A percentile compares a stretch with the other conserved stretches of the same genome.
These are phyloP conservation scores for Clarireedia hainanense DNA, from an alignment of 2,329 filamentous ascomycete species.

Conservation along the genomic window DNA sequence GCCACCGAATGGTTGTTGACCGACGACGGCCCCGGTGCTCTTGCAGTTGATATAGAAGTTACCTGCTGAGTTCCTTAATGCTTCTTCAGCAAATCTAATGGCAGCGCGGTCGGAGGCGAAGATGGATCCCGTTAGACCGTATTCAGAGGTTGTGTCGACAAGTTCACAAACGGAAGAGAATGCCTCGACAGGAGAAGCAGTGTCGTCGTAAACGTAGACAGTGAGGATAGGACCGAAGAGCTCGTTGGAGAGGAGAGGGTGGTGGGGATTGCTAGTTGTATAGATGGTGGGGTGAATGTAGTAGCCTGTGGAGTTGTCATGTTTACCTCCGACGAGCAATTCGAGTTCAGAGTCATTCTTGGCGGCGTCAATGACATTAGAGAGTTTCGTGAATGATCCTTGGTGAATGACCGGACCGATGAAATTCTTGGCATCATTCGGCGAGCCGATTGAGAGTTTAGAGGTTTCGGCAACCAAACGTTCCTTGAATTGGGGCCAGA, in stretches of 20 bases:
- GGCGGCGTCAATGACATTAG: slow-evolving; percentile 68
- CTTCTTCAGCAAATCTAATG: slow-evolving; percentile 61
- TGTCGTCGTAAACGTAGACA: slow-evolving; percentile 71
- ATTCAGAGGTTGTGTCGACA: slow-evolving; percentile 66
- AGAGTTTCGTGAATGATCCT: slow-evolving; percentile 72
- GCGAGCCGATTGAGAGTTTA: slow-evolving; percentile 62
- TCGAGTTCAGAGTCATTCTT: slow-evolving; percentile 66
- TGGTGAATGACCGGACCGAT: slow-evolving; percentile 86
- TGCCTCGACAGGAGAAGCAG: slow-evolving; percentile 39
- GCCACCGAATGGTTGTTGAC: slow-evolving; percentile 66
- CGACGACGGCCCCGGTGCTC: slow-evolving; percentile 64
- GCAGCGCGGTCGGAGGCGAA: slow-evolving; percentile 63
- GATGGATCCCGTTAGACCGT: slow-evolving; percentile 68
- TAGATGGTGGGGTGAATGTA: slow-evolving; percentile 82
- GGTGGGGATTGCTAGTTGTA: slow-evolving; percentile 61
- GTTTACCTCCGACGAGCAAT: slow-evolving; percentile 65
- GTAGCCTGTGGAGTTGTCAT: slow-evolving; percentile 72
- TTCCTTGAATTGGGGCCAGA: slow-evolving; percentile 65
- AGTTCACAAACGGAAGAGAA: slow-evolving; percentile 52
- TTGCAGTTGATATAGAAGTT: slow-evolving; percentile 87
- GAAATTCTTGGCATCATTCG: slow-evolving; percentile 65
- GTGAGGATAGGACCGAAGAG: slow-evolving; percentile 75
- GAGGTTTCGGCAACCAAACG: slow-evolving; percentile 58
- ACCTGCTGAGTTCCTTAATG: slow-evolving; percentile 62
- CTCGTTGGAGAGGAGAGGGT: slow-evolving; percentile 68